Conservation (phyloP, 176 grass and related monocot species). For the Aegilops speltoides region DNA sequence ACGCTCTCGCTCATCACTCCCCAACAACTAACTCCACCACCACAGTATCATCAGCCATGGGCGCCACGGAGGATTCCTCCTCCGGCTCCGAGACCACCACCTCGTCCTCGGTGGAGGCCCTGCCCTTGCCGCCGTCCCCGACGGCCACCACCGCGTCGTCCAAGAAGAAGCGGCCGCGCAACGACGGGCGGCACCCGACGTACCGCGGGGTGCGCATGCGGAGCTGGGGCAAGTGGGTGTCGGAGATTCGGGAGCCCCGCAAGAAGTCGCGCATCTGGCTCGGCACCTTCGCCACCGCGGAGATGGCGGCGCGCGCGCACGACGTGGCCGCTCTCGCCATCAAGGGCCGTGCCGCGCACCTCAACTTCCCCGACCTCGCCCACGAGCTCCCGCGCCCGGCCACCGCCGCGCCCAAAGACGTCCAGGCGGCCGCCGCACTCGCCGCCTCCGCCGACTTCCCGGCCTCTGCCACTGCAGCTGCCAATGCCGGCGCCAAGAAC, state of each 20-base stretch:
- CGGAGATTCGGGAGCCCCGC: conserved; percentile 82
- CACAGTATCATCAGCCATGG: background rate
- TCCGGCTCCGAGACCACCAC: conserved; percentile 46
- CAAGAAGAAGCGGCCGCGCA: conserved; percentile 44
- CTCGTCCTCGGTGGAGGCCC: conserved; percentile 29
- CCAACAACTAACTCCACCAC: conserved; percentile 51
- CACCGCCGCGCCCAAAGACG: conserved; percentile 60
- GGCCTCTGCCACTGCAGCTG: background rate
- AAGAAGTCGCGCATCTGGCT: conserved; percentile 98
- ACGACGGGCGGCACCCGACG: conserved; percentile 66
- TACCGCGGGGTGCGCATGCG: conserved; percentile 91
- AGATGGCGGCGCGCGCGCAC: conserved; percentile 92
- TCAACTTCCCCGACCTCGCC: conserved; percentile 68
- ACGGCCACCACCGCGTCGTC: conserved; percentile 14
- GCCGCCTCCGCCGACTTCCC: conserved; percentile 44
- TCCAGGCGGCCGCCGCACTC: conserved; percentile 64
- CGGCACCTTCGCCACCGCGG: conserved; percentile 79
- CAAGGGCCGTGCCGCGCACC: conserved; percentile 63
- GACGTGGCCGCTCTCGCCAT: conserved; percentile 87
- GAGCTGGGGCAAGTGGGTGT: conserved; percentile 94
- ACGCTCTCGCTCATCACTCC: conserved; percentile 19
- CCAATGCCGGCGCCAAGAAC: conserved; percentile 34
- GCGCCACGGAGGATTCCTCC: conserved; percentile 39
- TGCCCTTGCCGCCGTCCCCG: conserved; percentile 27
- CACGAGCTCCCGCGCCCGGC: conserved; percentile 51